These are phyloP conservation scores for Blastocystis sp. DNA, from an alignment of 352 stramenopile species.

Conservation along the genomic window DNA sequence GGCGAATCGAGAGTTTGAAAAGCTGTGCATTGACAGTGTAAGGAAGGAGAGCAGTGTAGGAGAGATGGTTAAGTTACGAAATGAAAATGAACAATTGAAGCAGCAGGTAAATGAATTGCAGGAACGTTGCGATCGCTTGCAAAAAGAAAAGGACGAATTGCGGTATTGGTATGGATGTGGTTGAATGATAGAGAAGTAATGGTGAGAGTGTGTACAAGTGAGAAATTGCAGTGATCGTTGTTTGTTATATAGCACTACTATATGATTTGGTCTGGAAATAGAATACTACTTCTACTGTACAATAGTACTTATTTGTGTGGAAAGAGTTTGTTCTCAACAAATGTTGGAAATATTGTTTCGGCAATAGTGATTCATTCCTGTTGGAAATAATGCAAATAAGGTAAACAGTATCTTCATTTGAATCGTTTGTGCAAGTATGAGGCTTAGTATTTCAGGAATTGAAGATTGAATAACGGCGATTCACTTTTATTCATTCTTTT, in stretches of 20 bases:
- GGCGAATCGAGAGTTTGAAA: slow-evolving; percentile 48
- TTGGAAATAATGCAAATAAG: too few relatives aligned
- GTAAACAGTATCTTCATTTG: too few relatives aligned
- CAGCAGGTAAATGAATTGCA: background rate
- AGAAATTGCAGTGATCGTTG: background rate
- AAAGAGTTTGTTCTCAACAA: too few relatives aligned
- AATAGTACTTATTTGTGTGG: too few relatives aligned
- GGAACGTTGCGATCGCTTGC: background rate
- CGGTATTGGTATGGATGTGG: background rate
- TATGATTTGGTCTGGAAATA: too few relatives aligned
- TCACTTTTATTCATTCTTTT: too few relatives aligned
- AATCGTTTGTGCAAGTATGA: too few relatives aligned
- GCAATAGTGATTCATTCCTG: too few relatives aligned
- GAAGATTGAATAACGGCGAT: too few relatives aligned
- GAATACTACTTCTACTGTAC: too few relatives aligned
- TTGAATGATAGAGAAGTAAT: slow-evolving; percentile 31
- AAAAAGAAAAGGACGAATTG: slow-evolving; percentile 47
- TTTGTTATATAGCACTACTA: background rate
- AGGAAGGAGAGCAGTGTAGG: background rate
- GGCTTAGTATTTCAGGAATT: too few relatives aligned
- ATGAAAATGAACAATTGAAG: slow-evolving; percentile 9
- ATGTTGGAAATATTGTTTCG: too few relatives aligned
- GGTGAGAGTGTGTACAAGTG: slow-evolving; percentile 35
- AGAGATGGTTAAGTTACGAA: background rate
- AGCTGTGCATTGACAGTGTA: slow-evolving; percentile 3